Evolutionary conservation across 768 basidiomycete genomes (phyloP).

Genomic region (Hemileccinum rubropunctum): DNA sequence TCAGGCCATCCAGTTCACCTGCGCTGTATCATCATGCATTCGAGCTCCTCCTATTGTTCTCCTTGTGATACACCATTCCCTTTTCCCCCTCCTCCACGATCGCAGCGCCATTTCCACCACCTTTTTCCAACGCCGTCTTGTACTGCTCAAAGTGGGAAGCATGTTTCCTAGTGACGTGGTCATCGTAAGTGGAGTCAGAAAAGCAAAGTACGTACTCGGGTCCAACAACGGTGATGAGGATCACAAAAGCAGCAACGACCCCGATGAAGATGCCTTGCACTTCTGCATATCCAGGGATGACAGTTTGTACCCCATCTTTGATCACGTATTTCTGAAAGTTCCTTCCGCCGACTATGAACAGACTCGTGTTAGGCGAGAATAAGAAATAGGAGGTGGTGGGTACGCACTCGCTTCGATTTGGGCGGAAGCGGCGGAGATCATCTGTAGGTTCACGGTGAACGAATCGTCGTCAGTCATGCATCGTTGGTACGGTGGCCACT

Average conservation of each 20-base stretch:
- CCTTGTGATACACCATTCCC: constrained; percentile 2
- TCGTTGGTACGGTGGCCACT: not conserved
- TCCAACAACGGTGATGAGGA: constrained; percentile 75
- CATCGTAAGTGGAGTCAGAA: not conserved
- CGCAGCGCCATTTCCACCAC: constrained; percentile 53
- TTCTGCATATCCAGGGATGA: constrained; percentile 64
- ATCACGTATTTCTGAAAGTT: constrained; percentile 50
- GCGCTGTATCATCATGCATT: constrained; percentile 3
- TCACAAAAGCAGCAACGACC: constrained; percentile 70
- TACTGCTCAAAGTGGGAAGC: constrained; percentile 82
- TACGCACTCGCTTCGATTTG: constrained; percentile 74
- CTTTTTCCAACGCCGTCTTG: constrained; percentile 76
- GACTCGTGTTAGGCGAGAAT: not conserved
- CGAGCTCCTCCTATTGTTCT: not conserved
- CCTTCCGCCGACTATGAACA: constrained; percentile 54
- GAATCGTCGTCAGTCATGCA: not conserved
- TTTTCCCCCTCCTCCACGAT: constrained; percentile 27
- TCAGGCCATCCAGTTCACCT: too few relatives aligned
- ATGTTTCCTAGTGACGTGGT: constrained; percentile 51
- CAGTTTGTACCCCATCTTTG: constrained; percentile 35
- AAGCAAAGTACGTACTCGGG: constrained; percentile 55
- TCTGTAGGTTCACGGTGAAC: constrained; percentile 27
- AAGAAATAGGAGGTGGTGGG: not conserved
- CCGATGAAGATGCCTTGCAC: constrained; percentile 91
- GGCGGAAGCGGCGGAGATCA: constrained; percentile 70